Conservation (phyloP, 164 flowering plant species). For the Malania oleifera region DNA sequence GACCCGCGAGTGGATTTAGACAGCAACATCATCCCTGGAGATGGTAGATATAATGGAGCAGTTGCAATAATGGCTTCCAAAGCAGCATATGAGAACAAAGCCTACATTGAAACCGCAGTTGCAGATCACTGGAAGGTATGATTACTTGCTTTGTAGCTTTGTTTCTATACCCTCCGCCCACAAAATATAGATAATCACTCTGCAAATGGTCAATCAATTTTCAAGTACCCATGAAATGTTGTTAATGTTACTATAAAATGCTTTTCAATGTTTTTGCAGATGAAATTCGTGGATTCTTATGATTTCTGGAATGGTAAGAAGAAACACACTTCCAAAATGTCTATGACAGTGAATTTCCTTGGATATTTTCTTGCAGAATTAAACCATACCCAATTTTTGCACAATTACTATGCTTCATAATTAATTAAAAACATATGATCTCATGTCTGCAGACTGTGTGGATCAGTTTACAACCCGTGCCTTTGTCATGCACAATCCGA, state of each 20-base stretch:
- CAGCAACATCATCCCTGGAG: constrained; percentile 1
- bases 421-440: background rate
- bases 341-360: too few relatives aligned
- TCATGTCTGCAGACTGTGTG: background rate
- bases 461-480: background rate
- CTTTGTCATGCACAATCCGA: background rate
- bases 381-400: too few relatives aligned
- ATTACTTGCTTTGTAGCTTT: too few relatives aligned
- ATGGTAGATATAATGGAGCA: background rate
- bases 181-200: too few relatives aligned
- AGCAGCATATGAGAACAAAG: background rate
- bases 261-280: background rate
- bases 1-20: background rate
- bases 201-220: too few relatives aligned
- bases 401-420: background rate
- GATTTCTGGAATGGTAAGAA: constrained; percentile 1
- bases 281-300: background rate
- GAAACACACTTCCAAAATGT: too few relatives aligned
- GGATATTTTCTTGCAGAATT: too few relatives aligned
- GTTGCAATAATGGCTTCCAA: background rate
- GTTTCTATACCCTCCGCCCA: too few relatives aligned
- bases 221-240: too few relatives aligned
- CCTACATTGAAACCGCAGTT: background rate
- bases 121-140: background rate
- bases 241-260: too few relatives aligned